These are phyloP conservation scores for Fusarium brachygibbosum DNA, from an alignment of 2,329 filamentous ascomycete genomes.

Conservation along the genomic window DNA sequence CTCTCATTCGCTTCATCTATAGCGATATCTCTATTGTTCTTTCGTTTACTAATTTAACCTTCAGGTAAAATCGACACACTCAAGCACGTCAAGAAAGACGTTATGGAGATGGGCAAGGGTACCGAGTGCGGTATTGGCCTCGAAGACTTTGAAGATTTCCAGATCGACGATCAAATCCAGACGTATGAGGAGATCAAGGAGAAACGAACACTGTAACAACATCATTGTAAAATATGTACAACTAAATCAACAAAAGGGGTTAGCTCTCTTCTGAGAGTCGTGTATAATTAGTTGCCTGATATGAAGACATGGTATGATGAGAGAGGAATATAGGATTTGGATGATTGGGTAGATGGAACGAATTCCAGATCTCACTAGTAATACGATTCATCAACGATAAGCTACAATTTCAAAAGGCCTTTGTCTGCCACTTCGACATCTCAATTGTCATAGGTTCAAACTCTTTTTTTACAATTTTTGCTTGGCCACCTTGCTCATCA, in stretches of 20 bases:
- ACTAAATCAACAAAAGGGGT: constrained; percentile 22
- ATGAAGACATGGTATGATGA: constrained; percentile 27
- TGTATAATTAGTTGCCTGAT: constrained; percentile 34
- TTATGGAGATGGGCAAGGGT: constrained; percentile 89
- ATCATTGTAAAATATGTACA: constrained; percentile 40
- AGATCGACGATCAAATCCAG: constrained; percentile 87
- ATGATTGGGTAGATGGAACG: background rate
- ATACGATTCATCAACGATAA: background rate
- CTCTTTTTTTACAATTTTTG: constrained; percentile 3
- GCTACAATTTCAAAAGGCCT: background rate
- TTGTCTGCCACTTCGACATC: background rate
- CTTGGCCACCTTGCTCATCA: constrained; percentile 42
- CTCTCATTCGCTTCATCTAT: background rate
- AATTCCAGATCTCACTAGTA: constrained; percentile 29
- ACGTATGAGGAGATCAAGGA: constrained; percentile 84
- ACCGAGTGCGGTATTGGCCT: constrained; percentile 94
- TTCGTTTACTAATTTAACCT: background rate
- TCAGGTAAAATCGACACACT: constrained; percentile 83
- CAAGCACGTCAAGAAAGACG: constrained; percentile 94
- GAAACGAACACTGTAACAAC: constrained; percentile 69
- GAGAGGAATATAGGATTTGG: constrained; percentile 17
- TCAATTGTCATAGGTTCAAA: background rate
- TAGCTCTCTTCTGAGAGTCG: background rate
- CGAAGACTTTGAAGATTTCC: constrained; percentile 81
- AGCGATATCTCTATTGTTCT: background rate